These are phyloP conservation scores for Triticum timopheevii DNA, from an alignment of 176 grass and related monocot genomes.

Conservation along the genomic window DNA sequence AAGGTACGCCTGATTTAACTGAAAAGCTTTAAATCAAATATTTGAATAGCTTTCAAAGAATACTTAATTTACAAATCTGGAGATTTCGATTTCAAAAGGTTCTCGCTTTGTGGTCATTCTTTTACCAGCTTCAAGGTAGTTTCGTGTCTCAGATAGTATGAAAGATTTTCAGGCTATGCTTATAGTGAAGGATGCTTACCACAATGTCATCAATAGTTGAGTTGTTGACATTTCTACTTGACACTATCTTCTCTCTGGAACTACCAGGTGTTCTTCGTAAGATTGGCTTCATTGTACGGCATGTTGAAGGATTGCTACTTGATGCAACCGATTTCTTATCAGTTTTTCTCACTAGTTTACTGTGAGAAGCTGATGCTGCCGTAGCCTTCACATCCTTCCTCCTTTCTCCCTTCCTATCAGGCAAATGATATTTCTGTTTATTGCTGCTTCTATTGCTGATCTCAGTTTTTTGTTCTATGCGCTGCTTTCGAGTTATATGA, in stretches of 20 bases:
- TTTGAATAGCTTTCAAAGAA: background rate
- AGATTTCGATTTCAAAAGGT: background rate
- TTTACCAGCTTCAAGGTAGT: background rate
- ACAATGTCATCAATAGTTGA: constrained; percentile 33
- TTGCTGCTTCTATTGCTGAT: constrained; percentile 17
- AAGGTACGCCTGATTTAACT: background rate
- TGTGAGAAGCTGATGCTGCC: constrained; percentile 16
- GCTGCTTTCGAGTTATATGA: constrained; percentile 25
- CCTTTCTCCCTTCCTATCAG: constrained; percentile 40
- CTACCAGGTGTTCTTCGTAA: constrained; percentile 17
- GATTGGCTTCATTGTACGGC: background rate
- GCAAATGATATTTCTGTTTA: constrained; percentile 32
- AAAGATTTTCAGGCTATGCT: background rate
- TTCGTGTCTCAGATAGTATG: background rate
- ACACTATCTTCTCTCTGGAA: constrained; percentile 33
- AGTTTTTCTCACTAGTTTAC: constrained; percentile 8
- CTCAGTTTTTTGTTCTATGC: constrained; percentile 8
- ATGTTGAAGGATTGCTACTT: constrained; percentile 37
- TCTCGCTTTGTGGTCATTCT: background rate
- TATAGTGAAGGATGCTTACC: constrained; percentile 38
- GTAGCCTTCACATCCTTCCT: constrained; percentile 43
- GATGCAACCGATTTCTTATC: constrained; percentile 38
- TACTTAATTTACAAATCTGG: constrained; percentile 5
- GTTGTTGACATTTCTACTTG: constrained; percentile 37
- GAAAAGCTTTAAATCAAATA: background rate